Percentiles rank a stretch among this genome's conserved stretches.
Conservation (phyloP, 768 basidiomycete species). For the Serpula lacrymans region DNA sequence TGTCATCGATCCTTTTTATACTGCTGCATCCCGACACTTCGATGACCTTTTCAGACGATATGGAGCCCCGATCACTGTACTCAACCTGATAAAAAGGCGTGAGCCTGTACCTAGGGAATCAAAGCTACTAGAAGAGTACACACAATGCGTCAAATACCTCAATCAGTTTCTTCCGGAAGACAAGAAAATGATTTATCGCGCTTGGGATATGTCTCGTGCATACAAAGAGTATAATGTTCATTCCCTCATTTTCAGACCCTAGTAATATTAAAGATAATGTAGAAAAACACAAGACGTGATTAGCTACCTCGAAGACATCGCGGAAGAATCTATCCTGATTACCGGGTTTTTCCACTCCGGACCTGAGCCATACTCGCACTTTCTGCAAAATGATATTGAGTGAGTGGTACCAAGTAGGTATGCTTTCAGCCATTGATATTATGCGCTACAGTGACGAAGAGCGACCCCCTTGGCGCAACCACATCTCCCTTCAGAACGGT, state of each 20-base stretch:
- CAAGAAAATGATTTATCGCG: slow-evolving; percentile 86
- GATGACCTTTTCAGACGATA: slow-evolving; percentile 88
- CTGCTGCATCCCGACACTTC: slow-evolving; percentile 90
- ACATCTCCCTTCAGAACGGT: slow-evolving; percentile 84
- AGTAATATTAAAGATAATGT: not conserved
- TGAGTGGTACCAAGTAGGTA: slow-evolving; percentile 16
- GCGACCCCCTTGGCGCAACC: slow-evolving; percentile 47
- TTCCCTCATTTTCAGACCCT: not conserved
- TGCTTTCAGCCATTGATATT: not conserved
- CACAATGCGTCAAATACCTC: slow-evolving; percentile 86
- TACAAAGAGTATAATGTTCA: slow-evolving; percentile 76
- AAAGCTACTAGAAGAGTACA: slow-evolving; percentile 87
- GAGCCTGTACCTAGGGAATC: slow-evolving; percentile 81
- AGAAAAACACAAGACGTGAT: slow-evolving; percentile 97
- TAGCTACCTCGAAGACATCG: slow-evolving; percentile 90
- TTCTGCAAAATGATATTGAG: slow-evolving; percentile 40
- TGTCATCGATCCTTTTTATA: slow-evolving; percentile 92
- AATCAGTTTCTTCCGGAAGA: slow-evolving; percentile 91
- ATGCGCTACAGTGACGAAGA: slow-evolving; percentile 26
- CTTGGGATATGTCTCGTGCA: slow-evolving; percentile 96
- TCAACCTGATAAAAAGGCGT: slow-evolving; percentile 91
- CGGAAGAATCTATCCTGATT: slow-evolving; percentile 87
- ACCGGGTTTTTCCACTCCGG: slow-evolving; percentile 97
- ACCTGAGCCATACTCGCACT: slow-evolving; percentile 77
- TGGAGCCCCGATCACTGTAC: slow-evolving; percentile 82